Evolutionary conservation across 1,284 basidiomycete genomes (phyloP), one percentile per base, ranked within the genome.

Genomic region (Sporisorium iseilematis-ciliati): DNA sequence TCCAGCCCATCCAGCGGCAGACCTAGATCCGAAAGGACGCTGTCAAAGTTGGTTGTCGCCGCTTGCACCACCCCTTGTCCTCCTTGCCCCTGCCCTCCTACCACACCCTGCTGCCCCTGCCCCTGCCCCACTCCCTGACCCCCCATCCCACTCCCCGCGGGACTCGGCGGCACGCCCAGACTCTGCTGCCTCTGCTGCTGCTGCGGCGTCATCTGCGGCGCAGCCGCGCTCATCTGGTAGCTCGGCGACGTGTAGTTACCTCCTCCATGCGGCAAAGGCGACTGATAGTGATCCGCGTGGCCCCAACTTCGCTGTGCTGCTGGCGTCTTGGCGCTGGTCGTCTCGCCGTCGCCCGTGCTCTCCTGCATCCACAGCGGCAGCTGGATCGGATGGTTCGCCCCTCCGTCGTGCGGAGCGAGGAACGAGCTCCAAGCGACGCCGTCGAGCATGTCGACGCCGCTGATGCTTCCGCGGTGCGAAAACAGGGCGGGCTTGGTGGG

Each of bases 301-400:
- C 52, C 38, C 72, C 72, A 75, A 26, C 59, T 69, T 4, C 50
- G n/a, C 20, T 40, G 18, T 11, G 50, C 33, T 1, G 54, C 33
- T 1, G 54, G 58, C 11, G 67, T 51, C 20, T 11, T 21, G 16
- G 46, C 46, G 4, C 21, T 46, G 14, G 7, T 18, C 40, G 40
- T 42, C 4, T 61, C 60, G 26, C 60, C 58, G n/a, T 60, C 50
- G 3, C 68, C 74, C 0, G 74, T 76, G 11, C 52, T 57, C 35
- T 76, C 74, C 55, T 76, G 74, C 74, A 76, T 76, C 74, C 74
- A 76, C 29, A 76, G 38, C 14, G 74, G 74, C n/a, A 76, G 40
- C 51, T 76, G 74, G 18, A 75, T 65, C 4, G 72, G 62, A 14
- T 65, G 73, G n/a, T 65, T 40, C 3, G 21, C 8, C 0, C 33